Percentiles rank a stretch among this genome's conserved stretches.
phyloP scores from a whole-genome alignment of 2,329 filamentous ascomycete genomes.

The Cladophialophora yegresii region DNA sequence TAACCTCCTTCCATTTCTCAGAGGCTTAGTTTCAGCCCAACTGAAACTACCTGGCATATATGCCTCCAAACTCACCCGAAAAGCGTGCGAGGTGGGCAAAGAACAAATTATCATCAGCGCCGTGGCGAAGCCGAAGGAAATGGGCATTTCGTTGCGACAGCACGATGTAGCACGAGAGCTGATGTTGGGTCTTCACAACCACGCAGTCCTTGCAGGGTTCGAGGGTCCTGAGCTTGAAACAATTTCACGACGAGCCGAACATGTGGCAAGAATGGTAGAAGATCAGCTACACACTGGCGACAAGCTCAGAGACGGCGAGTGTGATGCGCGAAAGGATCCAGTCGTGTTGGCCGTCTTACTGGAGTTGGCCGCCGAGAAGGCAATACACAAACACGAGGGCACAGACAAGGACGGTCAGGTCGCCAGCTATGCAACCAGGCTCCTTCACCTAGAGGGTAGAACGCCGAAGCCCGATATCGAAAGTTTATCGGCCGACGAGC shows the following conservation, averaged over 20 bases:
- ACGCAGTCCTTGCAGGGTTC: slow-evolving; percentile 42
- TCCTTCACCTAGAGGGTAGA: slow-evolving; percentile 39
- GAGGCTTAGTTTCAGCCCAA: slow-evolving; percentile 42
- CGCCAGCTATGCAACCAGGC: slow-evolving; percentile 43
- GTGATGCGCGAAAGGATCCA: slow-evolving; percentile 45
- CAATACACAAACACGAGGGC: slow-evolving; percentile 42
- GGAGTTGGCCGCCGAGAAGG: slow-evolving; percentile 49
- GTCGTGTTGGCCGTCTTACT: slow-evolving; percentile 49
- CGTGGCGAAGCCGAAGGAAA: slow-evolving; percentile 42
- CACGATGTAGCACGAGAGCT: slow-evolving; percentile 40
- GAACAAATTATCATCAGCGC: slow-evolving; percentile 43
- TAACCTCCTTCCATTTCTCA: slow-evolving; percentile 47
- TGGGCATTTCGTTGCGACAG: slow-evolving; percentile 43
- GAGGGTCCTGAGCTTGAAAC: slow-evolving; percentile 40
- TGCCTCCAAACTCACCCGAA: slow-evolving; percentile 44
- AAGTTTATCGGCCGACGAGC: background rate
- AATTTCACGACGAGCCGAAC: slow-evolving; percentile 42
- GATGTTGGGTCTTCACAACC: slow-evolving; percentile 44
- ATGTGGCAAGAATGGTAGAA: slow-evolving; percentile 44
- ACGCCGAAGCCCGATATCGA: background rate
- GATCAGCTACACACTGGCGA: slow-evolving; percentile 38
- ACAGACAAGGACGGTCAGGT: slow-evolving; percentile 48
- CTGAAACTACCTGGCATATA: slow-evolving; percentile 35
- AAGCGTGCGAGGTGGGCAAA: slow-evolving; percentile 43
- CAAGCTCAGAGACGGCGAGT: slow-evolving; percentile 20